Conservation (phyloP, 495 filamentous ascomycete genomes). For the Aspergillus biplanus region DNA sequence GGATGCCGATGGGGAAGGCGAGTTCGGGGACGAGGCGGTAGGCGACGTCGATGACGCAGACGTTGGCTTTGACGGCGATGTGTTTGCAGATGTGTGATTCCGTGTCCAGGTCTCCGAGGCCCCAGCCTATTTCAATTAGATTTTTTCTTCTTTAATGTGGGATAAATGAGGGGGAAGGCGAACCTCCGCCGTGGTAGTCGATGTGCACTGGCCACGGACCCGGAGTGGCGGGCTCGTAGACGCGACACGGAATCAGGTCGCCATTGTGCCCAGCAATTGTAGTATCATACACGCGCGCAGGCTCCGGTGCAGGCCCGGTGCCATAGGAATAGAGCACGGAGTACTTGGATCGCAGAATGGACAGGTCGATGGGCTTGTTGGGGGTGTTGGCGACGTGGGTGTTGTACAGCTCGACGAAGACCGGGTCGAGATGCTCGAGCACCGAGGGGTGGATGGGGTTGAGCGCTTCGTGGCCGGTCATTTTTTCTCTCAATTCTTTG, state of each 20-base stretch:
- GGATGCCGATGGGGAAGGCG: conserved; percentile 48
- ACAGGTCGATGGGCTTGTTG: conserved; percentile 32
- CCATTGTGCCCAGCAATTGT: conserved; percentile 45
- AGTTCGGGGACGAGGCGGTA: conserved; percentile 55
- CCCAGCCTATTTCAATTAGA: conserved; percentile 42
- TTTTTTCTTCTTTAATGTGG: background rate
- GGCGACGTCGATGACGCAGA: conserved; percentile 55
- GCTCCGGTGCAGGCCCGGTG: conserved; percentile 32
- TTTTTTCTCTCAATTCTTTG: background rate
- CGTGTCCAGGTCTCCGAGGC: conserved; percentile 48
- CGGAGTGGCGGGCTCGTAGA: conserved; percentile 45
- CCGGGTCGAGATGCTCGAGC: conserved; percentile 32
- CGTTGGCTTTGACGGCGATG: conserved; percentile 36
- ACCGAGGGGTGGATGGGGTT: conserved; percentile 37
- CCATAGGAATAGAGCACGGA: conserved; percentile 38
- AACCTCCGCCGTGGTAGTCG: conserved; percentile 50
- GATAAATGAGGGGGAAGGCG: background rate
- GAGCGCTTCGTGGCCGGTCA: conserved; percentile 29
- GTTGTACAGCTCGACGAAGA: conserved; percentile 36
- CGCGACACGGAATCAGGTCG: conserved; percentile 40
- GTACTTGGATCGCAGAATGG: conserved; percentile 32
- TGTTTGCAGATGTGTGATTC: conserved; percentile 42
- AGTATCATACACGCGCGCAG: conserved; percentile 36
- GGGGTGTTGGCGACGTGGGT: conserved; percentile 36
- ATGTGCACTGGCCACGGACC: conserved; percentile 53